Percentiles rank a stretch among this genome's conserved stretches.
Evolutionary conservation across 129 eudicot genomes (phyloP).

Genomic region (Heracleum sosnowskyi): DNA sequence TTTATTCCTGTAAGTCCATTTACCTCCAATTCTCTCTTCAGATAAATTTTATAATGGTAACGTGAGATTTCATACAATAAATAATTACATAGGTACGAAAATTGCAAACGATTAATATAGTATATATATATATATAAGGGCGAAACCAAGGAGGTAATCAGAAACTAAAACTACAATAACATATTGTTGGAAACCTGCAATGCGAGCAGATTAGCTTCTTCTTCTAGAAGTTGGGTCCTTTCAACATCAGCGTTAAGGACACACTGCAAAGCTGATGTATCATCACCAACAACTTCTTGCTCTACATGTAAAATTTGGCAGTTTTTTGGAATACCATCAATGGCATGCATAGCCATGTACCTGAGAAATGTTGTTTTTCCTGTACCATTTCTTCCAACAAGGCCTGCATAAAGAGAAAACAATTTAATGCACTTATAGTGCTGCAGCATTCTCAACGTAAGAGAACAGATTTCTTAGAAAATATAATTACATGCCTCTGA

Average conservation of each 20-base stretch:
- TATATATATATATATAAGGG: background rate
- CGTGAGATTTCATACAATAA: background rate
- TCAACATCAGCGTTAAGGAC: slow-evolving; percentile 87
- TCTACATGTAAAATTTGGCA: slow-evolving; percentile 98
- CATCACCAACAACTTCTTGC: slow-evolving; percentile 98
- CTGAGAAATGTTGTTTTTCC: slow-evolving; percentile 97
- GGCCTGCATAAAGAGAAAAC: slow-evolving; percentile 40
- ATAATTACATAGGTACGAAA: background rate
- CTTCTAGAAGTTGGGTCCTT: slow-evolving; percentile 75
- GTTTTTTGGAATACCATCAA: slow-evolving; percentile 92
- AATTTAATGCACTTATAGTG: background rate
- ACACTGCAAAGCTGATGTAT: slow-evolving; percentile 79
- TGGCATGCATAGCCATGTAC: slow-evolving; percentile 96
- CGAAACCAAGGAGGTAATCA: background rate
- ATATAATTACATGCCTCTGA: background rate
- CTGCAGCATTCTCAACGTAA: background rate
- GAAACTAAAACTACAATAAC: background rate
- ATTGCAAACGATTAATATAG: background rate
- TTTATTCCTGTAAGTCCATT: slow-evolving; percentile 37
- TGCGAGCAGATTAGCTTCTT: slow-evolving; percentile 66
- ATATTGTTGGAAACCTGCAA: slow-evolving; percentile 45
- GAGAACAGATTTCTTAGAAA: background rate
- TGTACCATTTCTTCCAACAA: slow-evolving; percentile 95
- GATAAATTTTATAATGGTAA: slow-evolving; percentile 7
- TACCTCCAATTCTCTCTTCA: slow-evolving; percentile 52